A percentile compares a stretch with the other conserved stretches of the same genome.
Conservation (phyloP, 2,329 filamentous ascomycete genomes). For the Aspergillus versicolor region DNA sequence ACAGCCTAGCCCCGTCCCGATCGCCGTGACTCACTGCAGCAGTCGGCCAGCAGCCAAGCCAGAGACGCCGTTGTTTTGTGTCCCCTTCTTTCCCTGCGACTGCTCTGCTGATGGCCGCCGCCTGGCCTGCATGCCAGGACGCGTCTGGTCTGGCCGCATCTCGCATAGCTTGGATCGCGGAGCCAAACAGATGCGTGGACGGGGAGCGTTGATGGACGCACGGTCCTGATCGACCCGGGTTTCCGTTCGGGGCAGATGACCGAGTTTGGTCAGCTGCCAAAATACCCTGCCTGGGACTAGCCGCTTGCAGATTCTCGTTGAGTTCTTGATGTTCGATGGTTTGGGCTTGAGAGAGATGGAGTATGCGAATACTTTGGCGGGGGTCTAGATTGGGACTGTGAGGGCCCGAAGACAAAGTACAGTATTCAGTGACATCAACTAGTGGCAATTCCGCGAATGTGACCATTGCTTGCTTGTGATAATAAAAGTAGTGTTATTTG, state of each 20-base stretch:
- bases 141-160: not conserved
- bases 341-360: not conserved
- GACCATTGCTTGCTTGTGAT: not conserved
- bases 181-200: not conserved
- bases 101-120: not conserved
- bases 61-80: not conserved
- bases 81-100: not conserved
- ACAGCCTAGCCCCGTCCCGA: not conserved
- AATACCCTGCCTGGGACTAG: not conserved
- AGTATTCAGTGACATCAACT: not conserved
- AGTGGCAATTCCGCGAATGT: not conserved
- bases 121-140: not conserved
- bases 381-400: not conserved
- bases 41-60: not conserved
- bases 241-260: slow-evolving; percentile 7
- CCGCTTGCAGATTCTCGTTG: not conserved
- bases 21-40: slow-evolving; percentile 1
- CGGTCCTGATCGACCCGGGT: slow-evolving; percentile 14
- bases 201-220: not conserved
- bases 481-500: not conserved
- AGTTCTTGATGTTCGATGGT: not conserved
- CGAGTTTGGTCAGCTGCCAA: slow-evolving; percentile 7
- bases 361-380: not conserved
- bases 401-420: not conserved
- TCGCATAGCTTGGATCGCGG: not conserved